A percentile compares a stretch with the other conserved stretches of the same genome.
Conservation (phyloP, 2,329 filamentous ascomycete genomes). For the Shiraia bambusicola region DNA sequence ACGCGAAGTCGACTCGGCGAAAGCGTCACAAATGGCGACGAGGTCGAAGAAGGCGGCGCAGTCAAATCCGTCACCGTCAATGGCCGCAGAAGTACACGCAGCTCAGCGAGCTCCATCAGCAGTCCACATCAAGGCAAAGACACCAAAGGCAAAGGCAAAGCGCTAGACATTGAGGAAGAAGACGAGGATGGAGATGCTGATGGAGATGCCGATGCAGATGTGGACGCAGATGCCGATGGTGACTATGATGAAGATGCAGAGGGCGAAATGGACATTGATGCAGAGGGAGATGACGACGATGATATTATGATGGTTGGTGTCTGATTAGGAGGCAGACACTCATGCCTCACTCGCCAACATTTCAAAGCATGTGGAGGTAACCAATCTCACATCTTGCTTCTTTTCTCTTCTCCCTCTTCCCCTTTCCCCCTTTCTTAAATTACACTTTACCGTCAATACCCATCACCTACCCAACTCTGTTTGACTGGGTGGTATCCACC, state of each 20-base stretch:
- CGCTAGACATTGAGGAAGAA: slow-evolving; percentile 31
- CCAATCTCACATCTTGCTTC: not conserved
- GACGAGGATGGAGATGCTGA: slow-evolving; percentile 33
- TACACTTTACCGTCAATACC: not conserved
- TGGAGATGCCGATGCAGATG: slow-evolving; percentile 32
- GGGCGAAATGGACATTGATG: slow-evolving; percentile 23
- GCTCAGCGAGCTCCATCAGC: slow-evolving; percentile 31
- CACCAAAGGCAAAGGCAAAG: slow-evolving; percentile 31
- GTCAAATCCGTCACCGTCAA: slow-evolving; percentile 28
- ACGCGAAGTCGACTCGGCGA: slow-evolving; percentile 49
- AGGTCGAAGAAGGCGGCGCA: slow-evolving; percentile 33
- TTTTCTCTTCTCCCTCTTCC: not conserved
- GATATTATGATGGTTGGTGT: slow-evolving; percentile 32
- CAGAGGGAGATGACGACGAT: slow-evolving; percentile 31
- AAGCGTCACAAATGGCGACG: slow-evolving; percentile 42
- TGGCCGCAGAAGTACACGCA: slow-evolving; percentile 33
- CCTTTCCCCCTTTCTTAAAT: not conserved
- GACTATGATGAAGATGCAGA: slow-evolving; percentile 27
- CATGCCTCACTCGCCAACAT: not conserved
- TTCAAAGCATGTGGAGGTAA: not conserved
- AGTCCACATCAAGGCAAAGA: slow-evolving; percentile 27
- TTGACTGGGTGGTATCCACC: not conserved
- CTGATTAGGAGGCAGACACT: slow-evolving; percentile 7
- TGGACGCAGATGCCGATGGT: slow-evolving; percentile 27
- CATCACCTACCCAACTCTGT: not conserved